These are phyloP conservation scores for Magnolia officinalis DNA, from an alignment of 164 flowering plant species.

Conservation along the genomic window DNA sequence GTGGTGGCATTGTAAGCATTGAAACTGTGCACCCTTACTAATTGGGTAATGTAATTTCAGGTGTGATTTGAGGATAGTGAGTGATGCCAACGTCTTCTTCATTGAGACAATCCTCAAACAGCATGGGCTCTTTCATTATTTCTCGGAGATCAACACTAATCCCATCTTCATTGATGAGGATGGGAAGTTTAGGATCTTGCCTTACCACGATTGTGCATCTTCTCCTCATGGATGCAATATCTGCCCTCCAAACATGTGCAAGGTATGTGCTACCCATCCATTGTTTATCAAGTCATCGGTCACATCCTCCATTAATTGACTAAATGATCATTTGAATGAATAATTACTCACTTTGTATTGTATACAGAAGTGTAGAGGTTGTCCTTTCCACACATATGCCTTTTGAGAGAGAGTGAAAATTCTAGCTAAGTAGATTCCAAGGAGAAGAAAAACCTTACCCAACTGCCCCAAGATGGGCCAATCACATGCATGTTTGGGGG, in stretches of 20 bases:
- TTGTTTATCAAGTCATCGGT: too few relatives aligned
- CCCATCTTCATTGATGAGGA: slow-evolving; percentile 47
- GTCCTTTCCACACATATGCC: background rate
- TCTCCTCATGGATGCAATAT: slow-evolving; percentile 59
- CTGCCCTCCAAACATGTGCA: slow-evolving; percentile 97
- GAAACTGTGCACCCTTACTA: background rate
- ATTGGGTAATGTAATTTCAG: slow-evolving; percentile 28
- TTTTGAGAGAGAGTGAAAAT: background rate
- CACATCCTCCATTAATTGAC: too few relatives aligned
- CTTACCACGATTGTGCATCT: slow-evolving; percentile 42
- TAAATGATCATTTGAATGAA: too few relatives aligned
- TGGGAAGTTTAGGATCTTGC: slow-evolving; percentile 60
- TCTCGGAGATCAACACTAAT: slow-evolving; percentile 64
- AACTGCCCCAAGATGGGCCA: too few relatives aligned
- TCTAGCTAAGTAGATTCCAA: background rate
- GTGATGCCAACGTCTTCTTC: slow-evolving; percentile 78
- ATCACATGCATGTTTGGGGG: too few relatives aligned
- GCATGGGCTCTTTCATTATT: slow-evolving; percentile 56
- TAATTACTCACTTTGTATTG: background rate
- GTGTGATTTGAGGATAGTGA: slow-evolving; percentile 69
- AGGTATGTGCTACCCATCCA: background rate
- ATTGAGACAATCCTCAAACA: slow-evolving; percentile 72
- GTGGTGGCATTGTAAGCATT: too few relatives aligned
- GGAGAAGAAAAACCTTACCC: background rate
- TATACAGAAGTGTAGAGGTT: background rate